Evolutionary conservation across 805 yeast species (phyloP).

Genomic region (Wickerhamomyces chambardii): DNA sequence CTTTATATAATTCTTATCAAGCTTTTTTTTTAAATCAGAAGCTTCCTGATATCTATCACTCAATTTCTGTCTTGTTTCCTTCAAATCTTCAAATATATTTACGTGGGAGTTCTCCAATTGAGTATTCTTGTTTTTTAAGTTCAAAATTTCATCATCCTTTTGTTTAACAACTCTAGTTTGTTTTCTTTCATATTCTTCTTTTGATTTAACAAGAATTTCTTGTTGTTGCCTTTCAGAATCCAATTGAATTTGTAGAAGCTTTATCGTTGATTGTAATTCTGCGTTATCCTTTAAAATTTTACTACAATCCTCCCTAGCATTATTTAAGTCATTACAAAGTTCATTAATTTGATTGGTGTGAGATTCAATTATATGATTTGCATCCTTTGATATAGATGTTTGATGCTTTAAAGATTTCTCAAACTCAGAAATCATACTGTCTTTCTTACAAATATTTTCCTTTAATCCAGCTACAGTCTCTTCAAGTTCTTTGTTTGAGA

Average conservation of each 20-base stretch:
- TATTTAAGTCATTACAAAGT: background rate
- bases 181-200: background rate
- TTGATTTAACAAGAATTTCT: background rate
- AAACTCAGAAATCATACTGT: background rate
- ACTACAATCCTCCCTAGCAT: constrained; percentile 1
- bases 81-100: background rate
- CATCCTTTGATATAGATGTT: background rate
- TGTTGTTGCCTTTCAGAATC: background rate
- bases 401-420: background rate
- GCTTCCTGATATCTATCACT: constrained; percentile 5
- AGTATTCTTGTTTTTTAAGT: constrained; percentile 2
- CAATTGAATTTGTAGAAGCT: background rate
- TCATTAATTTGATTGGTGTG: background rate
- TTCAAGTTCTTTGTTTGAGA: background rate
- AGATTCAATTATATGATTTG: background rate
- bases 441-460: background rate
- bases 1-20: background rate
- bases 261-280: background rate
- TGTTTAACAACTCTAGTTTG: constrained; percentile 1
- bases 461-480: constrained; percentile 1
- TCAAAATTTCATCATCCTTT: constrained; percentile 9
- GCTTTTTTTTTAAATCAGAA: constrained; percentile 1
- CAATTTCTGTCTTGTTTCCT: constrained; percentile 5
- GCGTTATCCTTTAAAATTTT: constrained; percentile 1
- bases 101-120: background rate